Percentiles rank a stretch among this genome's conserved stretches.
phyloP scores from a whole-genome alignment of 225 moss, liverwort and hornwort species.

The Anthoceros angustus region DNA sequence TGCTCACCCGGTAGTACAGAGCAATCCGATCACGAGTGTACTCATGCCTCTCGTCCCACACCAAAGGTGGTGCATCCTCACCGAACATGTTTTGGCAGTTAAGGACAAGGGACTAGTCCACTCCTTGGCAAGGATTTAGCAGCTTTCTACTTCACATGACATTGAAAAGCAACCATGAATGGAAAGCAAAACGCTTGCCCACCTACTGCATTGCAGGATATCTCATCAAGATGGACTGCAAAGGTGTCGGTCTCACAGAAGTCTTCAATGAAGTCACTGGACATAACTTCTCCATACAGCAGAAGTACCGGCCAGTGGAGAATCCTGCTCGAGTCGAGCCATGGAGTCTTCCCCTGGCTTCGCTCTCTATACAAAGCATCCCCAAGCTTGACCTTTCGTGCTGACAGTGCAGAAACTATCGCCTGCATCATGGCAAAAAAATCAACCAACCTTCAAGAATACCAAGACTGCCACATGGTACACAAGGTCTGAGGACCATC shows the following conservation, averaged over 20 bases:
- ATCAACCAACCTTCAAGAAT: background rate
- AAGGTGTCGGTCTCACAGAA: constrained; percentile 94
- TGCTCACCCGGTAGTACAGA: constrained; percentile 66
- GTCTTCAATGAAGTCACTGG: constrained; percentile 82
- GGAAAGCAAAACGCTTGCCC: background rate
- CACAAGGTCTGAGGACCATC: background rate
- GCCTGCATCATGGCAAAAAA: constrained; percentile 13
- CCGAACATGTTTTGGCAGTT: constrained; percentile 40
- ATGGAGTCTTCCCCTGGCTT: constrained; percentile 54
- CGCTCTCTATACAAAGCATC: constrained; percentile 50
- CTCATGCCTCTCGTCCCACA: constrained; percentile 70
- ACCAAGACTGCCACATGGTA: background rate
- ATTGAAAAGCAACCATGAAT: background rate
- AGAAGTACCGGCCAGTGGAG: constrained; percentile 86
- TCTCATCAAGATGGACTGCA: constrained; percentile 58
- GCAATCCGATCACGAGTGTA: constrained; percentile 61
- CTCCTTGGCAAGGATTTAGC: constrained; percentile 22
- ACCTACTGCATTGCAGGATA: constrained; percentile 36
- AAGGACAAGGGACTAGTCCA: constrained; percentile 1
- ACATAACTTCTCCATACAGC: constrained; percentile 72
- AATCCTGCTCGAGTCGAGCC: constrained; percentile 55
- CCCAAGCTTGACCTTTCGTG: constrained; percentile 50
- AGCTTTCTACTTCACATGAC: background rate
- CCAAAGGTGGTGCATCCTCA: constrained; percentile 37
- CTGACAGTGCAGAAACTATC: constrained; percentile 31